phyloP scores from a whole-genome alignment of 2,329 filamentous ascomycete genomes.

The Phyllosticta paracitricarpa region DNA sequence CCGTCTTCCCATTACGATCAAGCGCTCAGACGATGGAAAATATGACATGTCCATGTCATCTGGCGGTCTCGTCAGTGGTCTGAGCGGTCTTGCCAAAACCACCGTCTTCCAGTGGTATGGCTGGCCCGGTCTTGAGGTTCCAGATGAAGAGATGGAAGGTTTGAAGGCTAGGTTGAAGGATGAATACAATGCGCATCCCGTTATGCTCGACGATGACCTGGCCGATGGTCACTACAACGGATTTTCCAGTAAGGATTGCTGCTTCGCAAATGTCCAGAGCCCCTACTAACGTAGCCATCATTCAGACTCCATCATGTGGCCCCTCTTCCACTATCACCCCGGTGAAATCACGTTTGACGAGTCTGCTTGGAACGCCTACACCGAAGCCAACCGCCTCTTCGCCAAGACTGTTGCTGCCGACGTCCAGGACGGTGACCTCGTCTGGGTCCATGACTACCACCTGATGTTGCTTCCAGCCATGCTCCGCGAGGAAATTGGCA shows the following conservation, averaged over 20 bases:
- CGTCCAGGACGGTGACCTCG: slow-evolving; percentile 83
- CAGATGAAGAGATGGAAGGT: slow-evolving; percentile 65
- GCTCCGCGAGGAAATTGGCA: slow-evolving; percentile 80
- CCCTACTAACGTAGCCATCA: slow-evolving; percentile 8
- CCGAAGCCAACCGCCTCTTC: slow-evolving; percentile 85
- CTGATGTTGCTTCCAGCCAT: slow-evolving; percentile 93
- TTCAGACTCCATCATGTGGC: slow-evolving; percentile 94
- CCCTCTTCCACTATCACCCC: slow-evolving; percentile 96
- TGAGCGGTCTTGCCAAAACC: slow-evolving; percentile 83
- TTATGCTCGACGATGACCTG: slow-evolving; percentile 88
- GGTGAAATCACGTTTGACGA: slow-evolving; percentile 98
- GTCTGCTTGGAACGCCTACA: slow-evolving; percentile 85
- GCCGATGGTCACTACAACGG: slow-evolving; percentile 96
- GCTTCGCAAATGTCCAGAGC: neutral
- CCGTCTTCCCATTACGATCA: slow-evolving; percentile 91
- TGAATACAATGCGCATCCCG: slow-evolving; percentile 79
- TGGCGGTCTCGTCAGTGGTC: slow-evolving; percentile 84
- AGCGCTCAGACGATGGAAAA: slow-evolving; percentile 79
- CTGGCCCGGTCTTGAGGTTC: slow-evolving; percentile 89
- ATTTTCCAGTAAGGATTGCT: slow-evolving; percentile 66
- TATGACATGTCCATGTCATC: slow-evolving; percentile 97
- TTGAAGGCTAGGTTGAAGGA: slow-evolving; percentile 73
- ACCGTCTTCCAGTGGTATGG: slow-evolving; percentile 98
- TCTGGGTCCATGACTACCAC: slow-evolving; percentile 99
- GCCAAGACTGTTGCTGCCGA: slow-evolving; percentile 79